phyloP scores from a whole-genome alignment of 1,284 basidiomycete genomes.

The Malassezia dermatis region DNA sequence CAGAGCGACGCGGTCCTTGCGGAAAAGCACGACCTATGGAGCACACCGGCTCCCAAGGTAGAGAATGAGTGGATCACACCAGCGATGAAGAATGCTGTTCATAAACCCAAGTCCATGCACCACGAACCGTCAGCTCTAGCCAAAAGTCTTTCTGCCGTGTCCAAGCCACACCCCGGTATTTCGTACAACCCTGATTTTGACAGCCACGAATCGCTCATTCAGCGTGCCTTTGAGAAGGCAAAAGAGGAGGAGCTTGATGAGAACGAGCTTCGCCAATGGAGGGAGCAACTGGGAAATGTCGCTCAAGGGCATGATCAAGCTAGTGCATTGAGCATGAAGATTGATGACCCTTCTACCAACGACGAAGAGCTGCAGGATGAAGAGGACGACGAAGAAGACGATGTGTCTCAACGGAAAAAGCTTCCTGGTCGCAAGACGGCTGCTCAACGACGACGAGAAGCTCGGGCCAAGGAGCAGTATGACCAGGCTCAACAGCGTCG shows the following conservation, averaged over 20 bases:
- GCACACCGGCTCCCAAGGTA: not conserved
- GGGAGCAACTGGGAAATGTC: constrained; percentile 5
- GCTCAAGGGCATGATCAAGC: constrained; percentile 14
- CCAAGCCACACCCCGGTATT: constrained; percentile 68
- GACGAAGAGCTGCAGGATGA: constrained; percentile 15
- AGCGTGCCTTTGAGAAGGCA: constrained; percentile 61
- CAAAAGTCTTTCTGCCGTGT: constrained; percentile 54
- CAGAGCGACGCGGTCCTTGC: constrained; percentile 15
- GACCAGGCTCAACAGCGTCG: constrained; percentile 19
- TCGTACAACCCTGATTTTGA: constrained; percentile 84
- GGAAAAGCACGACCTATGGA: constrained; percentile 15
- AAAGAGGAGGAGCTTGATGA: constrained; percentile 56
- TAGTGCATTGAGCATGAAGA: constrained; percentile 19
- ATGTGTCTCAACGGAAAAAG: not conserved
- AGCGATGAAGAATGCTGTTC: not conserved
- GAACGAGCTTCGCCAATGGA: constrained; percentile 37
- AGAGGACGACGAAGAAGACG: constrained; percentile 9
- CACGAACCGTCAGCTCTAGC: constrained; percentile 4
- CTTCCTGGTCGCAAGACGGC: constrained; percentile 31
- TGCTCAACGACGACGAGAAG: constrained; percentile 19
- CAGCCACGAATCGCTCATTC: constrained; percentile 66
- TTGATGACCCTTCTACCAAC: constrained; percentile 5
- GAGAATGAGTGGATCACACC: constrained; percentile 9
- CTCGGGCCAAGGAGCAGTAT: constrained; percentile 23
- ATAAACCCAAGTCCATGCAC: constrained; percentile 1